Conservation (phyloP, 169 alveolate genomes). For the Plasmodium adleri region DNA sequence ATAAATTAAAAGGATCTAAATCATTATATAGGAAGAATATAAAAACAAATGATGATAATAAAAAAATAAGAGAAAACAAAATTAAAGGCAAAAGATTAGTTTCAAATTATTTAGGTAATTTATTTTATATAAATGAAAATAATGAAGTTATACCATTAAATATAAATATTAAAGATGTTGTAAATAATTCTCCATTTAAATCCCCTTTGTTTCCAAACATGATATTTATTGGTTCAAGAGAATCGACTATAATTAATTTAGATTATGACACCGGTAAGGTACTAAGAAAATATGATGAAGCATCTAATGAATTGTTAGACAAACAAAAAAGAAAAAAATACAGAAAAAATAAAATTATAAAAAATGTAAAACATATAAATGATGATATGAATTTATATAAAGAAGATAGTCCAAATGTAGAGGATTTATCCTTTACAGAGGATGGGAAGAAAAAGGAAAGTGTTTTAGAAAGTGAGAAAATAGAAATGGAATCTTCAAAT, state of each 20-base stretch:
- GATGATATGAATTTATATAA: too few species aligned
- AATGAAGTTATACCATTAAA: conserved; percentile 79
- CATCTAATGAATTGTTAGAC: conserved; percentile 12
- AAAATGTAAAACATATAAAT: too few species aligned
- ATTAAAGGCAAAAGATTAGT: conserved; percentile 36
- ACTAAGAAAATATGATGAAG: conserved; percentile 58
- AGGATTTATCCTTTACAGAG: too few species aligned
- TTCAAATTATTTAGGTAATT: conserved; percentile 78
- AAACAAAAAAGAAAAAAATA: conserved; percentile 9
- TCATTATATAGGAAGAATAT: background rate
- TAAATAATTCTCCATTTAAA: conserved; percentile 85
- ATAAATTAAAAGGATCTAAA: background rate
- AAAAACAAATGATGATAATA: conserved; percentile 15
- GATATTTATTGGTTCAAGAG: conserved; percentile 83
- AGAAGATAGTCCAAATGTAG: too few species aligned
- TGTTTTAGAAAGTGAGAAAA: background rate
- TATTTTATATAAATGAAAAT: conserved; percentile 82
- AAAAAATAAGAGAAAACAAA: conserved; percentile 31
- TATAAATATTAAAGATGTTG: conserved; percentile 85
- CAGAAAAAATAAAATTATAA: conserved; percentile 5
- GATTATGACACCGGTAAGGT: conserved; percentile 69
- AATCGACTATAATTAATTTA: conserved; percentile 78
- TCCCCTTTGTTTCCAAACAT: conserved; percentile 85
- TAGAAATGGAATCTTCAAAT: background rate
- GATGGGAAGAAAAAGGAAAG: too few species aligned